Evolutionary conservation across 805 yeast genomes (phyloP).

Genomic region (Blastobotrys chiropterorum): DNA sequence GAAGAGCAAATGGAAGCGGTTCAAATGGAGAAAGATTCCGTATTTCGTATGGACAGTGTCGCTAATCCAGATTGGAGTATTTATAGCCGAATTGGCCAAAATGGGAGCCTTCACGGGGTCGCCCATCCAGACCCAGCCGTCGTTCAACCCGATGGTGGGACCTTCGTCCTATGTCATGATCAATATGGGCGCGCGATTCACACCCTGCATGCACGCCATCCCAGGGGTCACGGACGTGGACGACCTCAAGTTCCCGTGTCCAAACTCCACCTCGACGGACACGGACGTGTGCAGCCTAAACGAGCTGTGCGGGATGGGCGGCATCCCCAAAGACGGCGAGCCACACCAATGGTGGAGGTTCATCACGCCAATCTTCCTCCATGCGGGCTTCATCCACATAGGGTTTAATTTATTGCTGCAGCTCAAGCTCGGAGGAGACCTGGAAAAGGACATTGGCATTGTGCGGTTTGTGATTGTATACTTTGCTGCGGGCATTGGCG

Average conservation of each 20-base stretch:
- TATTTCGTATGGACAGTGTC: slow-evolving; percentile 27
- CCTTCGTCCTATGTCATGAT: slow-evolving; percentile 63
- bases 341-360: slow-evolving; percentile 69
- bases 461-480: slow-evolving; percentile 50
- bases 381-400: slow-evolving; percentile 69
- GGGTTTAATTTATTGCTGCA: slow-evolving; percentile 57
- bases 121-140: slow-evolving; percentile 61
- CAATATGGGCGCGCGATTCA: slow-evolving; percentile 63
- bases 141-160: slow-evolving; percentile 74
- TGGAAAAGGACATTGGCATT: slow-evolving; percentile 53
- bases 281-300: slow-evolving; percentile 52
- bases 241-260: slow-evolving; percentile 52
- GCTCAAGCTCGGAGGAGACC: slow-evolving; percentile 51
- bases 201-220: slow-evolving; percentile 61
- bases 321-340: slow-evolving; percentile 33
- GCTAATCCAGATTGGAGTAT: slow-evolving; percentile 43
- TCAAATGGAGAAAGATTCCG: slow-evolving; percentile 24
- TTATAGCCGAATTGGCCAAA: slow-evolving; percentile 52
- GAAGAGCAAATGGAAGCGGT: not conserved
- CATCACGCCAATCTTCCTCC: slow-evolving; percentile 63
- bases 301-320: slow-evolving; percentile 58
- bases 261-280: slow-evolving; percentile 51
- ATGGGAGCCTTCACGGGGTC: slow-evolving; percentile 58
- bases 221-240: slow-evolving; percentile 44
- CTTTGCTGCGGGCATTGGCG: slow-evolving; percentile 55